A percentile compares a stretch with the other conserved stretches of the same genome.
Conservation (phyloP, 441 rosid genomes). For the Erodium texanum region DNA sequence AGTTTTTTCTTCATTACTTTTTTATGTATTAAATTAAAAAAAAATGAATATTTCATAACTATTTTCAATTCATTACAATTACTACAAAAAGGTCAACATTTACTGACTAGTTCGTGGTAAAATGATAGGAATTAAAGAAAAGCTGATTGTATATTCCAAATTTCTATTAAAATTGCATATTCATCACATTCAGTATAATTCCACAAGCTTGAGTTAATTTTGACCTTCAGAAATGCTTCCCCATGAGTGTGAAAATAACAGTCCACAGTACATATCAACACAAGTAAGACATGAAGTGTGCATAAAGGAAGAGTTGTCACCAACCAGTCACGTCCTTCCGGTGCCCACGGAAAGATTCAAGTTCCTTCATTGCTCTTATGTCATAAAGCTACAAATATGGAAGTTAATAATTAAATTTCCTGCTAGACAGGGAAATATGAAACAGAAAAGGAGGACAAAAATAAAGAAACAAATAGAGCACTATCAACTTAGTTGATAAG, state of each 20-base stretch:
- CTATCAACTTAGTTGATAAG: slow-evolving; percentile 6
- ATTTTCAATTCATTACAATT: background rate
- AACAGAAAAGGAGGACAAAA: slow-evolving; percentile 6
- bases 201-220: background rate
- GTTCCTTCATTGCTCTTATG: slow-evolving; percentile 96
- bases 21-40: background rate
- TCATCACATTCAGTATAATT: background rate
- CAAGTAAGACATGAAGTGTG: background rate
- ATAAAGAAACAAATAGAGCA: background rate
- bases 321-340: slow-evolving; percentile 85
- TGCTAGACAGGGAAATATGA: slow-evolving; percentile 6
- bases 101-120: background rate
- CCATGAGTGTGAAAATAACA: background rate
- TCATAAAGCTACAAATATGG: slow-evolving; percentile 68
- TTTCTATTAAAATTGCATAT: background rate
- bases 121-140: background rate
- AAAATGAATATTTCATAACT: background rate
- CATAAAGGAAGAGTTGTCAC: slow-evolving; percentile 24
- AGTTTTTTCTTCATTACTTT: background rate
- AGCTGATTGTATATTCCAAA: background rate
- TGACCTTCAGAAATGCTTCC: background rate
- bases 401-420: slow-evolving; percentile 7
- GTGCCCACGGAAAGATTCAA: slow-evolving; percentile 93
- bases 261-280: background rate
- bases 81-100: background rate